Percentiles rank a stretch among this genome's conserved stretches.
phyloP scores from a whole-genome alignment of 768 basidiomycete genomes.

The Chalciporus piperatus region DNA sequence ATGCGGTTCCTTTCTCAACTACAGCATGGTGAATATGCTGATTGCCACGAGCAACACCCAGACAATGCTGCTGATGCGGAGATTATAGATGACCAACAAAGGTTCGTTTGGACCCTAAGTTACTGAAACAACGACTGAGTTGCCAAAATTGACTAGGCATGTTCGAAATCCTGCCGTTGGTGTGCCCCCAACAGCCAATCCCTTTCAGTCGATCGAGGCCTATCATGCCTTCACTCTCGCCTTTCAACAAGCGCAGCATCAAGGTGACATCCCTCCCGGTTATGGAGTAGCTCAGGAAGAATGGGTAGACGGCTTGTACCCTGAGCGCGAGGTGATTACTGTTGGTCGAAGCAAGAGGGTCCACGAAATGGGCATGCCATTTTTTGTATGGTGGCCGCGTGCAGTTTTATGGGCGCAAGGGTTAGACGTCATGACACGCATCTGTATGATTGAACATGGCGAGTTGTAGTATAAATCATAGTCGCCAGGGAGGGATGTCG shows the following conservation, averaged over 20 bases:
- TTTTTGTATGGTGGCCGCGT: conserved; percentile 3
- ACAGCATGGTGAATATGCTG: too few relatives aligned
- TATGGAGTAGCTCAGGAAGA: conserved; percentile 8
- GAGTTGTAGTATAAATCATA: conserved; percentile 7
- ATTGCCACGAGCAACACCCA: not conserved
- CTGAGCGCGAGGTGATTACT: conserved; percentile 3
- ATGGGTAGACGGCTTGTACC: not conserved
- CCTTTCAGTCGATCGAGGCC: not conserved
- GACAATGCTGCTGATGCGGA: not conserved
- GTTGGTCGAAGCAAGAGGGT: not conserved
- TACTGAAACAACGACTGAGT: too few relatives aligned
- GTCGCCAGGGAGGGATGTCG: not conserved
- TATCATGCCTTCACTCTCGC: not conserved
- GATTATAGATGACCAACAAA: not conserved
- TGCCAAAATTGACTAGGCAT: not conserved
- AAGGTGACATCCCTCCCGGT: conserved; percentile 1
- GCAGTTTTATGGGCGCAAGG: conserved; percentile 8
- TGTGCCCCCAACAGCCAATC: not conserved
- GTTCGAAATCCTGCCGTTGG: not conserved
- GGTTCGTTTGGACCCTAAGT: not conserved
- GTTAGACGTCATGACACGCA: conserved; percentile 4
- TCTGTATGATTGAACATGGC: not conserved
- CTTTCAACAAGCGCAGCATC: not conserved
- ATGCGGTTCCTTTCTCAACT: too few relatives aligned
- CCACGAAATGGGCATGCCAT: not conserved